A percentile compares a stretch with the other conserved stretches of the same genome.
Evolutionary conservation across 352 stramenopile species (phyloP).

Genomic region (Phytophthora boehmeriae): DNA sequence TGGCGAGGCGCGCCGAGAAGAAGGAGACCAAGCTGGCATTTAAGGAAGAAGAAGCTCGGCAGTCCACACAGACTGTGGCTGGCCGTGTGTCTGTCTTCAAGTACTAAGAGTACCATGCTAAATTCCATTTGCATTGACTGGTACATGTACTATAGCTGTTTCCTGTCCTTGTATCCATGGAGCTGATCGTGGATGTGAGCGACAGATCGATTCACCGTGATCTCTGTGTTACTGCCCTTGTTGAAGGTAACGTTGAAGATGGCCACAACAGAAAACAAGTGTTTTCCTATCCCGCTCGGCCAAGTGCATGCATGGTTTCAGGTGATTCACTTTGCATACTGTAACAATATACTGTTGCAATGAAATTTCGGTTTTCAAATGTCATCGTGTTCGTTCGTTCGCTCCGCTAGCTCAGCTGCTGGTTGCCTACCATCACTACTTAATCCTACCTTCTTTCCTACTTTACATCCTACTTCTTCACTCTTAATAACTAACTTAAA

Average conservation of each 20-base stretch:
- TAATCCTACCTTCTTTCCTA: constrained; percentile 24
- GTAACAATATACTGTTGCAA: too few relatives aligned
- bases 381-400: constrained; percentile 26
- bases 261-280: not conserved
- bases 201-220: too few relatives aligned
- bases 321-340: too few relatives aligned
- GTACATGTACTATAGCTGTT: too few relatives aligned
- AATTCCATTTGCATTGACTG: not conserved
- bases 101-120: constrained; percentile 51
- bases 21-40: constrained; percentile 95
- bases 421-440: constrained; percentile 8
- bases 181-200: too few relatives aligned
- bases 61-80: constrained; percentile 60
- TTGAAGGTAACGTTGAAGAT: not conserved
- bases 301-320: not conserved
- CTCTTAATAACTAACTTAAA: constrained; percentile 44
- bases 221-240: not conserved
- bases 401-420: constrained; percentile 25
- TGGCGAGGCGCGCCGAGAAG: constrained; percentile 92
- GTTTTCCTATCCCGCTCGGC: not conserved
- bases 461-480: constrained; percentile 37
- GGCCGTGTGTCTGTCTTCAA: constrained; percentile 79
- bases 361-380: constrained; percentile 9
- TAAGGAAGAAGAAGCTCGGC: constrained; percentile 91
- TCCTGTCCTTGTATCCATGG: too few relatives aligned